phyloP scores from a whole-genome alignment of 2,329 filamentous ascomycete species.

The Neophaeococcomyces mojaviensis region DNA sequence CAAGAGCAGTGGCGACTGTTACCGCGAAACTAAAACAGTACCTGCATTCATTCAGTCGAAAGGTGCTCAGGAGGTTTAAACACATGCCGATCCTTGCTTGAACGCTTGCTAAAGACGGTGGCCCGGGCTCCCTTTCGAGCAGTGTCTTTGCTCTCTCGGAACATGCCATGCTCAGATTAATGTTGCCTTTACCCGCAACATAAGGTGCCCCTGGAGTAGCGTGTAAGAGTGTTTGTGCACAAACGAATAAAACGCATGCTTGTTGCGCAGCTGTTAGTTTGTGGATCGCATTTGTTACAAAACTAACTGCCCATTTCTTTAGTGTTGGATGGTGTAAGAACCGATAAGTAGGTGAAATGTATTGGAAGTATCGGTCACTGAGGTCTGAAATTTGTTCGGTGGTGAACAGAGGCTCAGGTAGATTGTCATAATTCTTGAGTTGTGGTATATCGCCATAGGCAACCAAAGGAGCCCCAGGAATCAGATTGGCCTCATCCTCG shows the following conservation, averaged over 20 bases:
- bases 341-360: constrained; percentile 48
- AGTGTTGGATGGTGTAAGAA: constrained; percentile 46
- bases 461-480: constrained; percentile 25
- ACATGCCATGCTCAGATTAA: constrained; percentile 10
- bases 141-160: constrained; percentile 19
- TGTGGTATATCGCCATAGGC: constrained; percentile 38
- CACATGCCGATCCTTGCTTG: constrained; percentile 48
- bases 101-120: constrained; percentile 43
- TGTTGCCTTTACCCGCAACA: constrained; percentile 12
- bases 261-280: constrained; percentile 26
- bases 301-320: constrained; percentile 31
- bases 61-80: constrained; percentile 47
- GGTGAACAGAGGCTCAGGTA: constrained; percentile 28
- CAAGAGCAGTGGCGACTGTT: constrained; percentile 36
- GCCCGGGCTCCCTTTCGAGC: constrained; percentile 37
- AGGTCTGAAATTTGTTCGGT: constrained; percentile 30
- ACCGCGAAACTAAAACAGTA: constrained; percentile 45
- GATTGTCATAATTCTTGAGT: constrained; percentile 18
- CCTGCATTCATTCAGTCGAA: constrained; percentile 49
- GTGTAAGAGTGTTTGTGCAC: constrained; percentile 18
- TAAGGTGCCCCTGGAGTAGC: constrained; percentile 5
- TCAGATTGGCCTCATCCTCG: constrained; percentile 32
- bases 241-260: constrained; percentile 32
- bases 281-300: constrained; percentile 20
- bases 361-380: constrained; percentile 47